phyloP scores from a whole-genome alignment of 2,329 filamentous ascomycete species.

The Hypoxylon sp. region DNA sequence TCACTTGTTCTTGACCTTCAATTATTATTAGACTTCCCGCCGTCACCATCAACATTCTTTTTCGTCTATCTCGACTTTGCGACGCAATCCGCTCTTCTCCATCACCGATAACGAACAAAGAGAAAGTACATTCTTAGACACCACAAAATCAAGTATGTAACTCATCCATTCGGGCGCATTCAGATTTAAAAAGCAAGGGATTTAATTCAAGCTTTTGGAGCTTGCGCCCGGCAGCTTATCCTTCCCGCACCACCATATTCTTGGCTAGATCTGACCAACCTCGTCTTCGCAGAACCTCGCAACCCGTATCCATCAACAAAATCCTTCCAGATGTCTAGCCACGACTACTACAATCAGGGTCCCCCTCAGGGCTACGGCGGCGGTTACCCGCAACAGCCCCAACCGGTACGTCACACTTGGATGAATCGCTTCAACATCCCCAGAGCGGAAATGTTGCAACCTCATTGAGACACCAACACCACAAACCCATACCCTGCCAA shows the following conservation, averaged over 20 bases:
- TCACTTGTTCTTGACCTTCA: slow-evolving; percentile 33
- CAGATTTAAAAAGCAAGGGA: slow-evolving; percentile 10
- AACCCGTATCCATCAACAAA: slow-evolving; percentile 27
- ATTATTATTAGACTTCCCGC: slow-evolving; percentile 28
- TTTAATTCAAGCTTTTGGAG: slow-evolving; percentile 28
- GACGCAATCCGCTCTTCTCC: slow-evolving; percentile 20
- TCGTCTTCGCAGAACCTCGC: slow-evolving; percentile 33
- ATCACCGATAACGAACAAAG: slow-evolving; percentile 9
- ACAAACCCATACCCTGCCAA: slow-evolving; percentile 28
- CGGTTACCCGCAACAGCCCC: slow-evolving; percentile 61
- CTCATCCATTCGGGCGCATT: slow-evolving; percentile 9
- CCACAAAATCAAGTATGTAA: slow-evolving; percentile 23
- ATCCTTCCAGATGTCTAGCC: slow-evolving; percentile 51
- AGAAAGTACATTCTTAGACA: slow-evolving; percentile 9
- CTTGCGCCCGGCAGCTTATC: slow-evolving; percentile 16
- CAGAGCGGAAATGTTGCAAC: slow-evolving; percentile 26
- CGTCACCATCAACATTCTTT: slow-evolving; percentile 32
- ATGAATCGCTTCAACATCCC: slow-evolving; percentile 14
- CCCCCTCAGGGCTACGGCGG: slow-evolving; percentile 53
- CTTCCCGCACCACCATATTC: slow-evolving; percentile 23
- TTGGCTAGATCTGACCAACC: slow-evolving; percentile 31
- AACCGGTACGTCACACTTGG: slow-evolving; percentile 56
- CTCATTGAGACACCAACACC: slow-evolving; percentile 15
- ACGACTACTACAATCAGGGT: slow-evolving; percentile 54
- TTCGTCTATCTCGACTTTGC: slow-evolving; percentile 22